phyloP scores from a whole-genome alignment of 495 filamentous ascomycete genomes.

The Clohesyomyces aquaticus region DNA sequence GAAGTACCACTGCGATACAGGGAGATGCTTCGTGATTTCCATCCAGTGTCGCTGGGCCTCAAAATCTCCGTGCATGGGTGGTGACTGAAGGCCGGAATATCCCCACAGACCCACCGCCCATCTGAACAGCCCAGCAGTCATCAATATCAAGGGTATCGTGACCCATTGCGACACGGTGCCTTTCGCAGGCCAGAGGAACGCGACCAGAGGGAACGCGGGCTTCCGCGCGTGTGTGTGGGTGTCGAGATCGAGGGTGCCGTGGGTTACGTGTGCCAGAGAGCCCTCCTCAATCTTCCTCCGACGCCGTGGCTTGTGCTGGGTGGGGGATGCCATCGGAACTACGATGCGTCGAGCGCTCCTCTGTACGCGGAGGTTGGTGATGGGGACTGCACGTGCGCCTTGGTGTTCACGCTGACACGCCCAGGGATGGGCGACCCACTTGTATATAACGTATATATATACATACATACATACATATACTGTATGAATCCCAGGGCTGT shows the following conservation, averaged over 20 bases:
- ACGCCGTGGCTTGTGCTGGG: slow-evolving; percentile 62
- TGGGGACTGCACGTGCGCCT: too few relatives aligned
- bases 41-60: slow-evolving; percentile 99
- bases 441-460: too few relatives aligned
- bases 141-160: slow-evolving; percentile 80
- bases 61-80: slow-evolving; percentile 95
- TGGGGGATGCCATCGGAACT: slow-evolving; percentile 39
- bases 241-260: slow-evolving; percentile 57
- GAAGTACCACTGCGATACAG: slow-evolving; percentile 94
- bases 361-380: too few relatives aligned
- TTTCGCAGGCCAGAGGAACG: slow-evolving; percentile 88
- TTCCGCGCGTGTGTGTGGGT: slow-evolving; percentile 48
- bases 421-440: too few relatives aligned
- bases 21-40: slow-evolving; percentile 89
- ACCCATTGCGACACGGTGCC: slow-evolving; percentile 90
- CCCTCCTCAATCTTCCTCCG: slow-evolving; percentile 56
- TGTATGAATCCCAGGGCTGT: too few relatives aligned
- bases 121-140: slow-evolving; percentile 87
- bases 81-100: slow-evolving; percentile 83
- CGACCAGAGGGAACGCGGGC: slow-evolving; percentile 82
- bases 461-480: too few relatives aligned
- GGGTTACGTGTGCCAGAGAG: slow-evolving; percentile 52
- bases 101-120: slow-evolving; percentile 93
- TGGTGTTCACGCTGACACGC: too few relatives aligned
- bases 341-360: too few relatives aligned